A percentile compares a stretch with the other conserved stretches of the same genome.
Conservation (phyloP, 768 basidiomycete species). For the Suillus placidus region DNA sequence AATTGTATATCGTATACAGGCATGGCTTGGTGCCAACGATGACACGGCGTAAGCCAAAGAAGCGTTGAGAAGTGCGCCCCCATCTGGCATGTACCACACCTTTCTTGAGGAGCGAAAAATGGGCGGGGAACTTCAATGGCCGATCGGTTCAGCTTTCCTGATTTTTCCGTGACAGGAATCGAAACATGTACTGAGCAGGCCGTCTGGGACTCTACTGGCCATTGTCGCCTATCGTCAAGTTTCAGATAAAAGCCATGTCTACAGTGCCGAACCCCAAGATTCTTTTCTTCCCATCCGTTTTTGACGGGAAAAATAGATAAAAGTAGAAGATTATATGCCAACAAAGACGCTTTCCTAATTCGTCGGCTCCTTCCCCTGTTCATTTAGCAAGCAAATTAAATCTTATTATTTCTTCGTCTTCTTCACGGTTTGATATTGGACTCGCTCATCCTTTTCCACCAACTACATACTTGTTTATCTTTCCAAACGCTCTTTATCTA, state of each 20-base stretch:
- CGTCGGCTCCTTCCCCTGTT: conserved; percentile 6
- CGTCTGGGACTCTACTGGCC: neutral
- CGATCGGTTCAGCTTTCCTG: neutral
- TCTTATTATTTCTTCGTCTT: conserved; percentile 5
- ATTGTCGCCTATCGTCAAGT: neutral
- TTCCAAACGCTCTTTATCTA: conserved; percentile 2
- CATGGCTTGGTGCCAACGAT: neutral
- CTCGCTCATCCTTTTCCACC: neutral
- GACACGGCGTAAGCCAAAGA: conserved; percentile 1
- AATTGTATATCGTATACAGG: neutral
- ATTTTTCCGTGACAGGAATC: neutral
- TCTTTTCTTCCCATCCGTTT: neutral
- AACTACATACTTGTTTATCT: neutral
- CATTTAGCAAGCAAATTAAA: conserved; percentile 5
- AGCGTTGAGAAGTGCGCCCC: neutral
- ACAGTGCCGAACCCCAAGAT: neutral
- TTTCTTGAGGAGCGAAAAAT: neutral
- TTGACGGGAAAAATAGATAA: neutral
- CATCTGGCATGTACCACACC: neutral
- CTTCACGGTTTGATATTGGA: neutral
- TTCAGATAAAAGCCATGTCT: neutral
- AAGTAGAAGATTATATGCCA: neutral
- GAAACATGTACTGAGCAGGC: neutral
- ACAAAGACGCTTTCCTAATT: conserved; percentile 1
- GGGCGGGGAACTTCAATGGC: neutral